Base-by-base conservation (phyloP, 805 yeast species). In the Candida schatavii region DNA sequence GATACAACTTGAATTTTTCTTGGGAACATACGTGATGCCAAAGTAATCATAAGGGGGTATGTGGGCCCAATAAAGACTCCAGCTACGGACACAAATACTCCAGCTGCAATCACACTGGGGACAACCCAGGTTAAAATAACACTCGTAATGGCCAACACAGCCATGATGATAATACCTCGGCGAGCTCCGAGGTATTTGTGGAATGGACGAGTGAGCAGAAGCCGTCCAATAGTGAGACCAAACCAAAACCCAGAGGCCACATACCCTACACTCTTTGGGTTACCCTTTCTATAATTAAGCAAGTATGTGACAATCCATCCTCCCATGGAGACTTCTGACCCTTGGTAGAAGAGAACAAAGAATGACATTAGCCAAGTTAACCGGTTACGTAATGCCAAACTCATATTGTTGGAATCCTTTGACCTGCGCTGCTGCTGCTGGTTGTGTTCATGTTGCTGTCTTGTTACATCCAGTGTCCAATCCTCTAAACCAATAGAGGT, bases 241-340 rank as follows among this genome's bases (percentile, higher is more conserved):
- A 75, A 73, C 89, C 89, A 84, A 54, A 75, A 83, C 13, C 86
- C 83, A 4, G 88, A 75, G 0, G 84, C 79, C 11, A 82, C 78
- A 51, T 77, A 81, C 6, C 88, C 84, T 54, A 80, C 75, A 17
- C 64, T 56, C 1, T 64, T 50, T 25, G 64, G 64, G 37, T 67
- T 62, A 14, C 80, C 80, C 13, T 70, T 60, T 43, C 85, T 73
- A 40, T 79, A 74, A 20, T 72, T 75, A 32, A 80, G 65, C 42
- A 85, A 60, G 51, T 74, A 85, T 2, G 88, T 78, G 36, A 80
- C 80, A 15, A 80, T 64, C 89, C 90, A 84, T 2, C 88, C 83
- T 1, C 83, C 88, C 45, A 83, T 61, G 1, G 83, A 62, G 21
- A 83, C 82, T 56, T 84, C 90, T 2, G 80, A 75, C 5, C 90